phyloP scores from a whole-genome alignment of 2,329 filamentous ascomycete genomes.

The Zasmidium citrigriseum region DNA sequence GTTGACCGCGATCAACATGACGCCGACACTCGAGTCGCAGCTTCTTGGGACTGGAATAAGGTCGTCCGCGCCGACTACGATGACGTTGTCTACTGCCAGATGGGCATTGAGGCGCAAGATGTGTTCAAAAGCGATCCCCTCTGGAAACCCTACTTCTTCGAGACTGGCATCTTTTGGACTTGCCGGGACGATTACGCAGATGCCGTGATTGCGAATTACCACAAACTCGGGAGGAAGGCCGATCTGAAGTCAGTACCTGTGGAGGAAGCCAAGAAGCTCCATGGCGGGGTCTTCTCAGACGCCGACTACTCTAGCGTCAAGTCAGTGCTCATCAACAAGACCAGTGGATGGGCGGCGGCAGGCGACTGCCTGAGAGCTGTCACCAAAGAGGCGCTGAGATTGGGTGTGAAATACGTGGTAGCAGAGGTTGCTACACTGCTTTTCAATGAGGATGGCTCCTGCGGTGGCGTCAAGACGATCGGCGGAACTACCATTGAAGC shows the following conservation, averaged over 20 bases:
- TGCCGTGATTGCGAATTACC: constrained; percentile 53
- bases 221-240: constrained; percentile 49
- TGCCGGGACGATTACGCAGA: constrained; percentile 50
- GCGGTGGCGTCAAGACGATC: constrained; percentile 44
- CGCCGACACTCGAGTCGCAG: constrained; percentile 48
- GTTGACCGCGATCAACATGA: constrained; percentile 41
- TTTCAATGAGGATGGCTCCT: constrained; percentile 50
- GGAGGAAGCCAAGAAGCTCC: constrained; percentile 56
- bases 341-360: constrained; percentile 65
- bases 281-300: constrained; percentile 60
- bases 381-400: constrained; percentile 53
- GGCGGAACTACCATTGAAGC: constrained; percentile 36
- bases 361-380: constrained; percentile 58
- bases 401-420: constrained; percentile 61
- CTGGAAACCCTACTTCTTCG: constrained; percentile 55
- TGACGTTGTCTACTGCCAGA: constrained; percentile 62
- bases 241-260: constrained; percentile 51
- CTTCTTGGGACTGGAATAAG: constrained; percentile 74
- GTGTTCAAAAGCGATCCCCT: constrained; percentile 61
- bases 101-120: constrained; percentile 67
- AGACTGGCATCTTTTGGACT: constrained; percentile 54
- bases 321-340: constrained; percentile 62
- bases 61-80: constrained; percentile 70
- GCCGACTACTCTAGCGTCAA: constrained; percentile 62
- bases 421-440: constrained; percentile 53